Evolutionary conservation across 2,329 filamentous ascomycete species (phyloP).

Genomic region (Aspergillus bombycis): DNA sequence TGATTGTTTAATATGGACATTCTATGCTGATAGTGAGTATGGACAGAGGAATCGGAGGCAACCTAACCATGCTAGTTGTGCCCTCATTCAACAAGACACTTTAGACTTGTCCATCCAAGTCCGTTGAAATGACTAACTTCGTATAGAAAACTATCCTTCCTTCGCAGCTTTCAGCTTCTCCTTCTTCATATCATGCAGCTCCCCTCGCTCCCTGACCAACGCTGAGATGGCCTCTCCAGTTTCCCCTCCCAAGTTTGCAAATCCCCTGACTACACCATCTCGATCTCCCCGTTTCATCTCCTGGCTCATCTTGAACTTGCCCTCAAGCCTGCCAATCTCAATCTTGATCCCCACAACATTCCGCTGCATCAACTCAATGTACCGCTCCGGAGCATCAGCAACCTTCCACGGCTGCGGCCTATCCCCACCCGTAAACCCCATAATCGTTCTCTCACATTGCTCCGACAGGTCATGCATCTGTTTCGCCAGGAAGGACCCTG

Average conservation of each 20-base stretch:
- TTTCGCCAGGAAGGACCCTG: slow-evolving; percentile 53
- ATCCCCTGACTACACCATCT: slow-evolving; percentile 61
- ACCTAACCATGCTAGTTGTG: too few relatives aligned
- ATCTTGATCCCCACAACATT: slow-evolving; percentile 65
- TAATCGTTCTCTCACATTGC: slow-evolving; percentile 58
- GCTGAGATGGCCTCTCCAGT: not conserved
- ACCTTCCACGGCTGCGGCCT: slow-evolving; percentile 64
- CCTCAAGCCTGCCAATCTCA: slow-evolving; percentile 56
- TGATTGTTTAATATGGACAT: too few relatives aligned
- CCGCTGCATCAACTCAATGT: slow-evolving; percentile 61
- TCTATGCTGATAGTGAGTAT: too few relatives aligned
- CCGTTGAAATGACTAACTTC: too few relatives aligned
- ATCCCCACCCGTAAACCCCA: slow-evolving; percentile 55
- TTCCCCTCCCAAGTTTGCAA: slow-evolving; percentile 35
- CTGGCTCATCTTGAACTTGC: slow-evolving; percentile 71
- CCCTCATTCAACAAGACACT: too few relatives aligned
- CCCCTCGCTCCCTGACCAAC: not conserved
- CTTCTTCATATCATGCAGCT: slow-evolving; percentile 14
- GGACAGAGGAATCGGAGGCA: too few relatives aligned
- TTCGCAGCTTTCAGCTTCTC: not conserved
- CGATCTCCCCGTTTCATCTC: slow-evolving; percentile 58
- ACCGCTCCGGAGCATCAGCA: slow-evolving; percentile 60
- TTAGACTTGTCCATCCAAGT: too few relatives aligned
- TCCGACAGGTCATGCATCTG: slow-evolving; percentile 48
- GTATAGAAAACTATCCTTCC: too few relatives aligned